Evolutionary conservation across 306 rosid genomes (phyloP).

Genomic region (Morella rubra): DNA sequence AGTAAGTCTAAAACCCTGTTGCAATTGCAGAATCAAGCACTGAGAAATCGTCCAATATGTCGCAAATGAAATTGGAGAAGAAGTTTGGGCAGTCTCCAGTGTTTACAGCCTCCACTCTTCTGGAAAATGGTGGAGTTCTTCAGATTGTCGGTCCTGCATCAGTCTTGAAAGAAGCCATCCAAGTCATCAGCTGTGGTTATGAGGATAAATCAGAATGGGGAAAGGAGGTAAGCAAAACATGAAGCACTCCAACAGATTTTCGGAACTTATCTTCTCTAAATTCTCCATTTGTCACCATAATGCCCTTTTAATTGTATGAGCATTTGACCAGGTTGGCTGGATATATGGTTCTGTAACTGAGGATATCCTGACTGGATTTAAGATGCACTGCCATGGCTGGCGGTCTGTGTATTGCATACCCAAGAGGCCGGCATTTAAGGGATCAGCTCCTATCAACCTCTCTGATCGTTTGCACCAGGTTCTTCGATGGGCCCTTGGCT

Average conservation of each 20-base stretch:
- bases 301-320: slow-evolving; percentile 25
- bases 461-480: slow-evolving; percentile 97
- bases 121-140: slow-evolving; percentile 85
- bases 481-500: slow-evolving; percentile 96
- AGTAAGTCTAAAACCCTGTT: slow-evolving; percentile 19
- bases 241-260: background rate
- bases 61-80: slow-evolving; percentile 78
- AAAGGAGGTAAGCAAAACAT: slow-evolving; percentile 63
- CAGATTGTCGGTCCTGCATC: slow-evolving; percentile 68
- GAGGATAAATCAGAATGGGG: slow-evolving; percentile 99
- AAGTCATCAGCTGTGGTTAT: slow-evolving; percentile 94
- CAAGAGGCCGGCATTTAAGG: slow-evolving; percentile 85
- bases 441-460: slow-evolving; percentile 95
- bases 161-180: slow-evolving; percentile 88
- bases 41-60: slow-evolving; percentile 45
- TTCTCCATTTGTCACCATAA: slow-evolving; percentile 13
- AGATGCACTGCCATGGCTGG: slow-evolving; percentile 99
- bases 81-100: slow-evolving; percentile 94
- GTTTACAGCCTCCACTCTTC: slow-evolving; percentile 66
- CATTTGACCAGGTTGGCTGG: slow-evolving; percentile 79
- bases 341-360: slow-evolving; percentile 98
- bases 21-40: slow-evolving; percentile 48
- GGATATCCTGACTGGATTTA: slow-evolving; percentile 97
- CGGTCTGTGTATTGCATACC: slow-evolving; percentile 96
- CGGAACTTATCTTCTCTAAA: background rate